Evolutionary conservation across 257 asterid genomes (phyloP).

Genomic region (Gentiana dahurica): DNA sequence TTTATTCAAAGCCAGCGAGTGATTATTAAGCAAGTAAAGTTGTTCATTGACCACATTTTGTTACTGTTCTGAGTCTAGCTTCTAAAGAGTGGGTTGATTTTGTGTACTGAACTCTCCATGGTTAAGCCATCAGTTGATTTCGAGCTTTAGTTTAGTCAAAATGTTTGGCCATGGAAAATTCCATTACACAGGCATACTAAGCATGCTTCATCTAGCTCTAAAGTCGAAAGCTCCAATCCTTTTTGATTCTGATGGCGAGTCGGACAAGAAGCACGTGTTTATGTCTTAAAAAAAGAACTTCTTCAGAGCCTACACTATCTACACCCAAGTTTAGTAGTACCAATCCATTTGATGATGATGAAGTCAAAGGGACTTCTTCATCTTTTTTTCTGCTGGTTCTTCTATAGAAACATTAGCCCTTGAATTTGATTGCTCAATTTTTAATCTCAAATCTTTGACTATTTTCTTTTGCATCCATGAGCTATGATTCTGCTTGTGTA

Average conservation of each 20-base stretch:
- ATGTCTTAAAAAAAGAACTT: conserved; percentile 37
- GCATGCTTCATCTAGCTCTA: conserved; percentile 27
- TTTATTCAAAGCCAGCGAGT: neutral
- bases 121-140: conserved; percentile 8
- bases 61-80: conserved; percentile 1
- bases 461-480: no score
- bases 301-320: conserved; percentile 47
- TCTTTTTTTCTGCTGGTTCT: conserved; percentile 26
- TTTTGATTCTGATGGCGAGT: conserved; percentile 62
- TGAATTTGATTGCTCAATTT: no score
- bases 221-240: conserved; percentile 40
- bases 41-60: neutral
- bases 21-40: neutral
- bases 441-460: no score
- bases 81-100: conserved; percentile 1
- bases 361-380: conserved; percentile 29
- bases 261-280: conserved; percentile 38
- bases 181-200: conserved; percentile 42
- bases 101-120: conserved; percentile 9
- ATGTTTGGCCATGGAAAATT: conserved; percentile 62
- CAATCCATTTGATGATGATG: conserved; percentile 63
- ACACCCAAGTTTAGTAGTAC: conserved; percentile 19
- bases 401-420: conserved; percentile 25
- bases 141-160: conserved; percentile 14
- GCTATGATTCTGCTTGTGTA: no score